phyloP scores from a whole-genome alignment of 2,329 filamentous ascomycete genomes.

The Paraphaeosphaeria sporulosa region DNA sequence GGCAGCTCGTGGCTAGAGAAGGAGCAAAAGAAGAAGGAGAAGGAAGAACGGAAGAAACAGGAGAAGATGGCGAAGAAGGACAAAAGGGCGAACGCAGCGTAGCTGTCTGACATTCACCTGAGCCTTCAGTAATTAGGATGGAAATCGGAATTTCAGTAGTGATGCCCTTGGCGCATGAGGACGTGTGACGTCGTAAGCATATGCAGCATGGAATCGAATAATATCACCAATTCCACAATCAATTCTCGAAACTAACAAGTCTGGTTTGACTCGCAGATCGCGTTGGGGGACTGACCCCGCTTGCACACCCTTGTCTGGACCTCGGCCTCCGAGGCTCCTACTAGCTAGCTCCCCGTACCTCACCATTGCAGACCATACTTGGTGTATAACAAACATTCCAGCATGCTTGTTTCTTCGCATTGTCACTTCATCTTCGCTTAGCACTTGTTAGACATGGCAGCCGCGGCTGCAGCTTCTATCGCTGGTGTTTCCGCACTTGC shows the following conservation, averaged over 20 bases:
- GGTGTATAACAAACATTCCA: neutral
- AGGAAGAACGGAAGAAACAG: slow-evolving; percentile 15
- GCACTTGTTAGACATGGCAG: slow-evolving; percentile 19
- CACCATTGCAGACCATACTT: neutral
- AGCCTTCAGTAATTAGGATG: neutral
- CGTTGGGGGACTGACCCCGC: neutral
- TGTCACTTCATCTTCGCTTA: no score
- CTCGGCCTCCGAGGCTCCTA: neutral
- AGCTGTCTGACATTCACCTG: neutral
- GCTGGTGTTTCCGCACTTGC: slow-evolving; percentile 51
- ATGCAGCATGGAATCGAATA: neutral
- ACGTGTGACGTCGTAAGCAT: neutral
- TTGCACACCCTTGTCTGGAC: neutral
- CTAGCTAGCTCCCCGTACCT: neutral
- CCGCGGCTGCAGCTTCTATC: slow-evolving; percentile 36
- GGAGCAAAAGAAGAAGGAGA: slow-evolving; percentile 19
- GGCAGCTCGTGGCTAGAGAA: slow-evolving; percentile 14
- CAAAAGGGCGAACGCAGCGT: neutral
- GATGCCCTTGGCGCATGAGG: neutral
- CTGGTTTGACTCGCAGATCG: neutral
- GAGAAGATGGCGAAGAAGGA: slow-evolving; percentile 2
- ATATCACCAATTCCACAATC: neutral
- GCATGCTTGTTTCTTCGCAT: neutral
- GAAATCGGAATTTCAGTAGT: neutral
- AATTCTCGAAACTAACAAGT: neutral